Conservation (phyloP, 148 eudicot genomes). For the Nyssa sinensis region DNA sequence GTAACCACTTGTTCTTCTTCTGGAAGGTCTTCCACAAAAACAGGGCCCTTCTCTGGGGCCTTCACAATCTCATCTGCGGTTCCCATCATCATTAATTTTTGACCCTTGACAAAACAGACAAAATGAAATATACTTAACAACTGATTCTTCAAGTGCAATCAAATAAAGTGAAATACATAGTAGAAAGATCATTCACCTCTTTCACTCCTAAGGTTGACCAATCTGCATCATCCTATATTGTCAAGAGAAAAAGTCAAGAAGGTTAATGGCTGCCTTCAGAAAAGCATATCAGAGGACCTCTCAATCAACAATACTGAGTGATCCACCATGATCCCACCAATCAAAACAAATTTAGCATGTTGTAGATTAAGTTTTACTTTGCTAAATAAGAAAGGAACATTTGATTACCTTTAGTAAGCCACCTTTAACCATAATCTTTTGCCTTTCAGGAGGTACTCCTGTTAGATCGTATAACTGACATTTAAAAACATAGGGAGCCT, state of each 20-base stretch:
- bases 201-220: slow-evolving; percentile 90
- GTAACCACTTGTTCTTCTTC: slow-evolving; percentile 88
- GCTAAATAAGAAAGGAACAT: neutral
- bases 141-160: slow-evolving; percentile 6
- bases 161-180: slow-evolving; percentile 8
- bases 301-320: neutral
- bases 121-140: slow-evolving; percentile 6
- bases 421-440: slow-evolving; percentile 96
- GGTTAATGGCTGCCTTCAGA: slow-evolving; percentile 2
- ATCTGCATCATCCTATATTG: slow-evolving; percentile 82
- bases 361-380: neutral
- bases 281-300: neutral
- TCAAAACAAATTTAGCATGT: neutral
- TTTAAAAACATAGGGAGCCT: slow-evolving; percentile 88
- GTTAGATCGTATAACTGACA: slow-evolving; percentile 86
- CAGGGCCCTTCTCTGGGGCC: slow-evolving; percentile 95
- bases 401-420: slow-evolving; percentile 85
- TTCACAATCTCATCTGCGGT: slow-evolving; percentile 96
- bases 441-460: slow-evolving; percentile 98
- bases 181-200: slow-evolving; percentile 52
- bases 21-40: slow-evolving; percentile 92
- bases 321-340: neutral
- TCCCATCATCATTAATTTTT: slow-evolving; percentile 99
- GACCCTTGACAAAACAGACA: slow-evolving; percentile 57
- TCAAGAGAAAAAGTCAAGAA: slow-evolving; percentile 16